Evolutionary conservation across 176 grass and related monocot genomes (phyloP).

Genomic region (Aegilops umbellulata): DNA sequence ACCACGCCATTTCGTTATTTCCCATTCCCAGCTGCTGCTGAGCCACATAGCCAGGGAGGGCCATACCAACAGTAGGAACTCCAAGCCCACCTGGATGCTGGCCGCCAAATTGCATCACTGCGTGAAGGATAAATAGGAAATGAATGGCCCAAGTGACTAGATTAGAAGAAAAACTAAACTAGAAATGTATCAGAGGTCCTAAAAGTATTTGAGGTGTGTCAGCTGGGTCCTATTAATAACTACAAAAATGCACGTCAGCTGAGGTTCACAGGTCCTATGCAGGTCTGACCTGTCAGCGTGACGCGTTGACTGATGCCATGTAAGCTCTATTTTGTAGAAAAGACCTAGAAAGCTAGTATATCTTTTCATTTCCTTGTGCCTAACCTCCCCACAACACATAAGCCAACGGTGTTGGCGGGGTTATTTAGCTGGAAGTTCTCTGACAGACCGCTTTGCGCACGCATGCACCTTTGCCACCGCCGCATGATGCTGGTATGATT

Average conservation of each 20-base stretch:
- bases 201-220: not conserved
- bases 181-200: not conserved
- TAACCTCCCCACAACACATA: not conserved
- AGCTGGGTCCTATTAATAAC: not conserved
- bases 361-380: not conserved
- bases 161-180: not conserved
- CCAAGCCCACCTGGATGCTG: constrained; percentile 77
- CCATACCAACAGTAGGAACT: constrained; percentile 86
- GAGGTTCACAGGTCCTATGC: not conserved
- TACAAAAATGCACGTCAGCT: not conserved
- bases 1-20: constrained; percentile 96
- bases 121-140: constrained; percentile 20
- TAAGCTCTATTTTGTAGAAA: not conserved
- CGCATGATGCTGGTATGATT: constrained; percentile 57
- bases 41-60: constrained; percentile 92
- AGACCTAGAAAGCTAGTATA: not conserved
- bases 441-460: constrained; percentile 24
- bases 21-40: constrained; percentile 85
- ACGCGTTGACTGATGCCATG: not conserved
- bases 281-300: not conserved
- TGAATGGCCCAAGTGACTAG: not conserved
- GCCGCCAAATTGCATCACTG: constrained; percentile 91
- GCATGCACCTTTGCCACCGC: constrained; percentile 67
- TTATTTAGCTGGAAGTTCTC: not conserved
- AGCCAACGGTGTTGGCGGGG: not conserved